Evolutionary conservation across 140 eudicot genomes (phyloP), one percentile per base, ranked within the genome.

Genomic region (Anethum foeniculum): DNA sequence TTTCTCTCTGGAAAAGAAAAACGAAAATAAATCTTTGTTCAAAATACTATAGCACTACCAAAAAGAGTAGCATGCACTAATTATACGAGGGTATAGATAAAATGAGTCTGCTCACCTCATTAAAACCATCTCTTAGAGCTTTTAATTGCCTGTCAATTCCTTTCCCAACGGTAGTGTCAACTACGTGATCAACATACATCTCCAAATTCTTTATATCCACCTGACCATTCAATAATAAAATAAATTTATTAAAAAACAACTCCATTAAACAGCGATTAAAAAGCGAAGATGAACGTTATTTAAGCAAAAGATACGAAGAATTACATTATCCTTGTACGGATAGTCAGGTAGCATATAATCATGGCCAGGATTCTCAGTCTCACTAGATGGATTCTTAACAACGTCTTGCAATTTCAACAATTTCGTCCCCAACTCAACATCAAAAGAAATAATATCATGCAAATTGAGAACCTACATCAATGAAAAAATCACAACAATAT

Each of bases 341-440:
- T 88, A 90, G 23, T 97, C 98, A 69, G 97, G 97, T 48, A 93
- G 92, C 7, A 97, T 88, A 89, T 91, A 93, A 86, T 93, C 98
- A 39, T 39, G 43, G 43, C 43, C 43, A 5, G 43, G 5, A 39
- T 39, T 39, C 43, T 39, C 43, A 39, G 43, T 39, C 43, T 39
- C 43, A 39, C 43, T 39, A 39, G 43, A 39, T 39, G 43, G 43
- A 39, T 39, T 39, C 43, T 39, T 81, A 93, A 94, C 96, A 81
- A 94, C 86, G 15, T 96, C 97, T 83, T 92, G 96, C 81, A 94
- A 79, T 81, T 94, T 97, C 87, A 85, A 94, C 87, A 94, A 88
- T 16, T 92, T 92, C 84, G 82, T 88, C 47, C 98, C 98, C 65
- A 94, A 44, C 79, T 92, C 97, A 54, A 85, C 82, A 82, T 94